Conservation (phyloP, 1,284 basidiomycete genomes). For the Irpex rosettiformis region DNA sequence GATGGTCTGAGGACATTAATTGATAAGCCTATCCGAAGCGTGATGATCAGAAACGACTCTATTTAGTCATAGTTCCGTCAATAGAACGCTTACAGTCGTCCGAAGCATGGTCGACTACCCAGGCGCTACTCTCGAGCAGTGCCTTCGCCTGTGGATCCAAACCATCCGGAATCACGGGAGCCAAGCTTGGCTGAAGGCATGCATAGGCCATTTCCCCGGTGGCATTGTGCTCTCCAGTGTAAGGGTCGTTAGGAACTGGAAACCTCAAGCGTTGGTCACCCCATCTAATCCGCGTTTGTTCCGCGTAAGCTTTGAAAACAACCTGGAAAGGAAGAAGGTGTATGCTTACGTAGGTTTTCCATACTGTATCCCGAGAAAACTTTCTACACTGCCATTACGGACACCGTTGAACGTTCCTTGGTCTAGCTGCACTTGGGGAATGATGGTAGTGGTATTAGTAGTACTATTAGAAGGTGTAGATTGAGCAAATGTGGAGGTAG, state of each 20-base stretch:
- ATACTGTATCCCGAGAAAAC: constrained; percentile 25
- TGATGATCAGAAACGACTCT: background rate
- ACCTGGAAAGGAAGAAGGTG: background rate
- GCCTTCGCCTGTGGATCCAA: background rate
- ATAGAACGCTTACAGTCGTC: background rate
- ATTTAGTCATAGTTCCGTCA: background rate
- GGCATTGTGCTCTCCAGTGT: constrained; percentile 36
- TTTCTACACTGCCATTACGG: constrained; percentile 15
- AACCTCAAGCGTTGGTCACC: constrained; percentile 37
- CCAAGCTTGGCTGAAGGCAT: constrained; percentile 45
- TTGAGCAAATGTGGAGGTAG: background rate
- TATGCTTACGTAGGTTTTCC: constrained; percentile 21
- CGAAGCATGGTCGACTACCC: background rate
- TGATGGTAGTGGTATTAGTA: background rate
- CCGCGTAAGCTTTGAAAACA: background rate
- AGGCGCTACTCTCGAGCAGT: background rate
- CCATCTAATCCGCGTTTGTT: constrained; percentile 9
- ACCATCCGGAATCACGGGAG: constrained; percentile 20
- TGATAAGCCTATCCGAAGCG: too few relatives aligned
- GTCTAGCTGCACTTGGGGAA: constrained; percentile 16
- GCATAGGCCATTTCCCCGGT: constrained; percentile 39
- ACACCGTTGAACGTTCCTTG: constrained; percentile 21
- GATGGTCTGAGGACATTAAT: constrained; percentile 1
- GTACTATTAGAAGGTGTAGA: background rate
- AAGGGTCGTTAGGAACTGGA: constrained; percentile 38